Evolutionary conservation across 768 basidiomycete species (phyloP).

Genomic region (Leccinum incarnatum): DNA sequence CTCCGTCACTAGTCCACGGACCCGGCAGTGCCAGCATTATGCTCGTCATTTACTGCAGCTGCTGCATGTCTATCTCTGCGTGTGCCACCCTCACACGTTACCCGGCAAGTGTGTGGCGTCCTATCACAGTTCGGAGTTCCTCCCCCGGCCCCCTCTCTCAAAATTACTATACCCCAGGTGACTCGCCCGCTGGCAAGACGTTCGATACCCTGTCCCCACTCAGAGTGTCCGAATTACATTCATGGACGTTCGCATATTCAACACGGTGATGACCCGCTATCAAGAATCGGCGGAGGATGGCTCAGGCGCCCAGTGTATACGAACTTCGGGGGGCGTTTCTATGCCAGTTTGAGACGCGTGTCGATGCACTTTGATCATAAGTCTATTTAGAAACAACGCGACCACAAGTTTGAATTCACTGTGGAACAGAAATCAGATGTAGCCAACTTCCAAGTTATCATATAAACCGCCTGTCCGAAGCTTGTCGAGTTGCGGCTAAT

Average conservation of each 20-base stretch:
- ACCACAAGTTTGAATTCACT: too few relatives aligned
- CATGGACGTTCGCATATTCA: too few relatives aligned
- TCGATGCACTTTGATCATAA: too few relatives aligned
- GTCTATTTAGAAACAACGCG: too few relatives aligned
- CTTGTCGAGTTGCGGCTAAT: not conserved
- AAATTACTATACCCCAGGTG: not conserved
- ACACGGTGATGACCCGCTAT: too few relatives aligned
- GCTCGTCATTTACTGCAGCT: not conserved
- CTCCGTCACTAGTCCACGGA: too few relatives aligned
- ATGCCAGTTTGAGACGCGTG: too few relatives aligned
- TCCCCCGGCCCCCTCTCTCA: conserved; percentile 6
- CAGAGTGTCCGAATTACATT: conserved; percentile 1
- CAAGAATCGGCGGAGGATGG: too few relatives aligned
- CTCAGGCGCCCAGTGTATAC: too few relatives aligned
- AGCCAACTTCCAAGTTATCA: not conserved
- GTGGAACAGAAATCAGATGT: not conserved
- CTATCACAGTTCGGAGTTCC: conserved; percentile 3
- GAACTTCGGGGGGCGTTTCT: too few relatives aligned
- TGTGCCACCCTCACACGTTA: not conserved
- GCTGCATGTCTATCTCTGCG: not conserved
- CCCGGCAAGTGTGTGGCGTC: conserved; percentile 3
- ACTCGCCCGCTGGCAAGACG: conserved; percentile 11
- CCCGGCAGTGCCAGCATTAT: not conserved
- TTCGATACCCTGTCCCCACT: conserved; percentile 16
- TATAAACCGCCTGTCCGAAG: not conserved